Evolutionary conservation across 1,139 yeast species (phyloP), one percentile per base, ranked within the genome.

Genomic region (Kurtzmaniella quercitrusa): DNA sequence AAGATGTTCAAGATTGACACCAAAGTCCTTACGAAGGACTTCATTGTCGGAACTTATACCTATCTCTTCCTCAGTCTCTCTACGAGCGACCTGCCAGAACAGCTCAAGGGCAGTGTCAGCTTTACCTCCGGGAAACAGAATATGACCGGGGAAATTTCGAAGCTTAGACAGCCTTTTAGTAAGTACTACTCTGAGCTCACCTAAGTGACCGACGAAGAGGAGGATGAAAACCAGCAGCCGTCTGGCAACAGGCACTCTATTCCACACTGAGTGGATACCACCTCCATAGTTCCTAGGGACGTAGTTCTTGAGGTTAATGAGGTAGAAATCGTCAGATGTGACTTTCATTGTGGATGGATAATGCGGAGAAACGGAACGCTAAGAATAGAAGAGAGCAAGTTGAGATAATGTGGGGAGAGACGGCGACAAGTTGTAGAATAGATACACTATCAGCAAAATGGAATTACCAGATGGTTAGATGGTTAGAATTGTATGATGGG

Each of bases 81-180:
- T 69, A 48, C 95, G 68, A 1, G 95, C 82, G 33, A 85, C 83
- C 43, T 73, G 73, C 74, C 85, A 84, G 48, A 85, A 87, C 14
- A 79, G 61, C 59, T 89, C 96, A 3, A 67, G 56, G 0, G 73
- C 79, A 39, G 55, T 60, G 58, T 89, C 96, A 6, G 93, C 86
- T 56, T 82, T 82, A 3, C 96, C 97, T 3, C 96, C 96, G 2
- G 97, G 96, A 17, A 90, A 68, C 3, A 95, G 85, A 12, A 88
- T 85, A 58, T 90, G 96, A 6, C 96, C 96, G 0, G 95, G 85
- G 62, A 88, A 90, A 44, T 77, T 78, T 39, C 82, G 70, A 53
- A 90, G 66, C 42, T 75, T 71, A 41, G 86, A 72, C 11, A 95
- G 82, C 49, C 96, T 65, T 55, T 84, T 83, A 2, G 96, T 89